Conservation (phyloP, 2,329 filamentous ascomycete genomes). For the Fusarium equiseti region DNA sequence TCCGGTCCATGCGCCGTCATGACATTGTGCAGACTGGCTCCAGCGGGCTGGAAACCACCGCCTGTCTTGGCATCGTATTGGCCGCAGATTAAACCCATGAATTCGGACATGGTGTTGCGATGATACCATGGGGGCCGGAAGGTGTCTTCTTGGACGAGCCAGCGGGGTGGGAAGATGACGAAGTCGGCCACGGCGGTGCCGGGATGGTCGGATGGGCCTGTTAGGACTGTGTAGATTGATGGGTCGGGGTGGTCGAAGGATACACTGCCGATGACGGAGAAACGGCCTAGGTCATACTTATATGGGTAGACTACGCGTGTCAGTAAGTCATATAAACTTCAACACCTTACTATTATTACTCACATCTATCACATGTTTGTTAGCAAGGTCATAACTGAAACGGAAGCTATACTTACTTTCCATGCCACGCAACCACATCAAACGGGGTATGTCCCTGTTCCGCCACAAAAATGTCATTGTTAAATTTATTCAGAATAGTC, state of each 20-base stretch:
- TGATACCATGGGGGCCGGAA: constrained; percentile 82
- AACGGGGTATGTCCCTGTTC: constrained; percentile 78
- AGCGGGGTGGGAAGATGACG: constrained; percentile 78
- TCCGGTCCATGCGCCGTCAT: constrained; percentile 77
- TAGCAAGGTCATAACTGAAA: neutral
- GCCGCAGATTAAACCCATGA: constrained; percentile 71
- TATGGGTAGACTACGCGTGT: constrained; percentile 63
- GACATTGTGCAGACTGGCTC: constrained; percentile 74
- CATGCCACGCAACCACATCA: constrained; percentile 85
- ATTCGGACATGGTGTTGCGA: constrained; percentile 75
- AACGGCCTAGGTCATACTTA: constrained; percentile 85
- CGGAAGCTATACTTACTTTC: constrained; percentile 69
- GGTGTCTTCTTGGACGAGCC: constrained; percentile 77
- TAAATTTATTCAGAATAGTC: constrained; percentile 73
- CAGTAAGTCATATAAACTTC: neutral
- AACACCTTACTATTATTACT: neutral
- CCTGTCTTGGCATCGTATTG: constrained; percentile 72
- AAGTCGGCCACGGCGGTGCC: constrained; percentile 78
- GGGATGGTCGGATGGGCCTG: constrained; percentile 69
- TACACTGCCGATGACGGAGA: constrained; percentile 79
- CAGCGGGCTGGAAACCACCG: constrained; percentile 68
- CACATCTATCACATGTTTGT: constrained; percentile 24
- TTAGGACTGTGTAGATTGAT: constrained; percentile 80
- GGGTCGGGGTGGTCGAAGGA: constrained; percentile 79
- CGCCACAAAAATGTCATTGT: constrained; percentile 69